Evolutionary conservation across 1,139 yeast species (phyloP), one percentile per base, ranked within the genome.

Genomic region (Waltiozyma sp.): DNA sequence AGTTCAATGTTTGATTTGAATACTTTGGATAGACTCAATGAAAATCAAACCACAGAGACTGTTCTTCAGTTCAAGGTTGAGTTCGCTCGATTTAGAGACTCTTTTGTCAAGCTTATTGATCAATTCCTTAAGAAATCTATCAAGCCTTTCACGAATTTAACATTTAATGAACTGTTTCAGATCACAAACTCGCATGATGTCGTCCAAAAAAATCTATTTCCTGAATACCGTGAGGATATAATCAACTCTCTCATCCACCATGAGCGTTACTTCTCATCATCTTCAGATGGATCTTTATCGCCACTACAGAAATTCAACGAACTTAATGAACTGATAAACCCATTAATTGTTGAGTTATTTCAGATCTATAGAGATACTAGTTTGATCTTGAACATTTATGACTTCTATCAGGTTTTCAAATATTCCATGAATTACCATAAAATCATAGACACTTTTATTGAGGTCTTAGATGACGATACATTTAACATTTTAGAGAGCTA

Each of bases 351-450:
- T 34, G 74, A 73, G 39, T 59, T 87, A 43, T 88, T 77, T 61
- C 72, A 76, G 40, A 69, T 87, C 19, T 82, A 82, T 59, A 75
- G 91, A 48, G 96, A 88, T 55, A 91, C 96, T 0, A 85, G 87
- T 24, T 69, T 80, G 2, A 66, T 71, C 23, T 72, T 87, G 49
- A 88, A 87, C 56, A 73, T 86, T 41, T 83, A 72, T 60, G 96
- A 88, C 54, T 84, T 83, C 55, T 88, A 73, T 57, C 63, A 69
- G 40, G 88, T 89, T 1, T 88, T 86, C 63, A 75, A 72, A 54
- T 75, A 71, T 46, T 65, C 78, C 0, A 55, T 85, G 23, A 69
- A 71, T 19, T 66, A 65, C 42, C 55, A 58, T 1, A 59, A 62
- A 16, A 56, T 78, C 2, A 47, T 69, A 40, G 45, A 55, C 1